A percentile compares a stretch with the other conserved stretches of the same genome.
phyloP scores from a whole-genome alignment of 768 basidiomycete genomes.

The Exidia glandulosa region DNA sequence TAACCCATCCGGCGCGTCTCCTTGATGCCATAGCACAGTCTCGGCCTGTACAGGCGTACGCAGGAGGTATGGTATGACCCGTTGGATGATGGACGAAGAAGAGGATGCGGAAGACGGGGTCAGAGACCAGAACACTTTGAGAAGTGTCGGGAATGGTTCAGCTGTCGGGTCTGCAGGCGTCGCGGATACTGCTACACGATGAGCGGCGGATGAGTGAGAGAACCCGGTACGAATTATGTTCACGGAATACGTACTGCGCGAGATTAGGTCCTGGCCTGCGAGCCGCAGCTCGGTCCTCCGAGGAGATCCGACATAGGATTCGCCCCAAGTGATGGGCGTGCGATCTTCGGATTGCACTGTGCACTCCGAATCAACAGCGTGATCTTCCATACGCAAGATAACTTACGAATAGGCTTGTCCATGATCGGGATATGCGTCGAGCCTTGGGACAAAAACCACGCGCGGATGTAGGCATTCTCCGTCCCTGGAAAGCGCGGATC shows the following conservation, averaged over 20 bases:
- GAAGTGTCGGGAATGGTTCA: constrained; percentile 66
- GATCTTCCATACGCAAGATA: not conserved
- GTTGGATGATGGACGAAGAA: constrained; percentile 33
- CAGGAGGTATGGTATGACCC: constrained; percentile 63
- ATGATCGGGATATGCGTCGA: constrained; percentile 31
- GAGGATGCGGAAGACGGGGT: constrained; percentile 35
- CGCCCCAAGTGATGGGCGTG: constrained; percentile 34
- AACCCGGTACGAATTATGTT: not conserved
- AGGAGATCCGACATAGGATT: constrained; percentile 51
- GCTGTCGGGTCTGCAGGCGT: constrained; percentile 20
- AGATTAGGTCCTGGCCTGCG: constrained; percentile 63
- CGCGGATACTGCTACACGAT: not conserved
- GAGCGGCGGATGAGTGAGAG: too few species aligned
- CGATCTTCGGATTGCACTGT: constrained; percentile 24
- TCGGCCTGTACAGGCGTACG: constrained; percentile 46
- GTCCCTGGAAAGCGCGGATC: constrained; percentile 50
- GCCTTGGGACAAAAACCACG: constrained; percentile 64
- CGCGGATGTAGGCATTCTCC: constrained; percentile 81
- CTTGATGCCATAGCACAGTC: constrained; percentile 61
- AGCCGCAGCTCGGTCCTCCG: constrained; percentile 55
- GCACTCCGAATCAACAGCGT: not conserved
- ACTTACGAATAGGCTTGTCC: constrained; percentile 24
- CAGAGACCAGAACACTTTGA: constrained; percentile 72
- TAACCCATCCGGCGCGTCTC: constrained; percentile 68
- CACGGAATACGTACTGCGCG: constrained; percentile 33